These are phyloP conservation scores for Colletotrichum sp. DNA, from an alignment of 2,329 filamentous ascomycete genomes.

Conservation along the genomic window DNA sequence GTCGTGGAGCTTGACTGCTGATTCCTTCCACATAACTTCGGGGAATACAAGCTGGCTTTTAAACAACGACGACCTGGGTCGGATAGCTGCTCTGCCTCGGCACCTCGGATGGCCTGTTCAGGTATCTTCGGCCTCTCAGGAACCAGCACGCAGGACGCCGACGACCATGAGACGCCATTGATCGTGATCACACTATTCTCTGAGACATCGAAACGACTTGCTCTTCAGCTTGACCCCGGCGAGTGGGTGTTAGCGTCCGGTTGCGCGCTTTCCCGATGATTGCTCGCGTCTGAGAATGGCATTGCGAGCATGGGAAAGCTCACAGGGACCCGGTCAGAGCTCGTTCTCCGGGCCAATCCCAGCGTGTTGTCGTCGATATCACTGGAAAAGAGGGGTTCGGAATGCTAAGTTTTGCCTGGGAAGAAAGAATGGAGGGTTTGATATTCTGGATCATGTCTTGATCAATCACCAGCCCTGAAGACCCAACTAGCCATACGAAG, in stretches of 20 bases:
- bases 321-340: no score
- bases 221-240: background rate
- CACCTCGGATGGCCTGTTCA: background rate
- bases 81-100: background rate
- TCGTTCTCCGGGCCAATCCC: background rate
- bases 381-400: background rate
- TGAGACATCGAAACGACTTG: background rate
- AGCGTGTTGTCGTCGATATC: background rate
- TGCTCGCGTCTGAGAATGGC: slow-evolving; percentile 1
- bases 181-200: background rate
- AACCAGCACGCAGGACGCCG: background rate
- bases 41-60: background rate
- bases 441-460: background rate
- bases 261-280: background rate
- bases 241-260: background rate
- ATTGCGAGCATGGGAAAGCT: background rate
- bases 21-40: background rate
- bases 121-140: background rate
- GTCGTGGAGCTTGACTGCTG: background rate
- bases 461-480: background rate
- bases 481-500: background rate
- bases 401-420: background rate
- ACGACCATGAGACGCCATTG: background rate
- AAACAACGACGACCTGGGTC: background rate
- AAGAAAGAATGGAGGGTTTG: background rate